phyloP scores from a whole-genome alignment of 1,284 basidiomycete genomes.

The Rhodotorula sp. region DNA sequence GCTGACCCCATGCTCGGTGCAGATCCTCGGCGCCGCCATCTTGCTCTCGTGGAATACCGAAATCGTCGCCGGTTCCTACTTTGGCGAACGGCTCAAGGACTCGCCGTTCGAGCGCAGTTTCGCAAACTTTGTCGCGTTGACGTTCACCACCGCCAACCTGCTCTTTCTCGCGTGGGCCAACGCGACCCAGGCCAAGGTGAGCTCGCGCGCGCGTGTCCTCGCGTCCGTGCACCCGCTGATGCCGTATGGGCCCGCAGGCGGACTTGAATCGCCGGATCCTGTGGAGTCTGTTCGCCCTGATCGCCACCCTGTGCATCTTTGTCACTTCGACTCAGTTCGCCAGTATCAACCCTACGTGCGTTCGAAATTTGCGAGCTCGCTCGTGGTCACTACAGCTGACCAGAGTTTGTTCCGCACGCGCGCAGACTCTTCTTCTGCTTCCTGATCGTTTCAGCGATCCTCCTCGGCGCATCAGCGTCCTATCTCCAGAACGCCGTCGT shows the following conservation, averaged over 20 bases:
- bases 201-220: background rate
- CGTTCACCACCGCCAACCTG: slow-evolving; percentile 42
- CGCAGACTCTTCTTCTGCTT: slow-evolving; percentile 38
- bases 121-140: slow-evolving; percentile 39
- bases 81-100: slow-evolving; percentile 31
- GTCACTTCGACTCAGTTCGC: slow-evolving; percentile 38
- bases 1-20: background rate
- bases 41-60: slow-evolving; percentile 39
- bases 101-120: slow-evolving; percentile 36
- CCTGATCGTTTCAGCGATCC: slow-evolving; percentile 32
- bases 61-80: slow-evolving; percentile 42
- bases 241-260: slow-evolving; percentile 7
- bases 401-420: background rate
- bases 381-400: background rate
- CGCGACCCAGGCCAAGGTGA: slow-evolving; percentile 29
- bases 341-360: slow-evolving; percentile 26
- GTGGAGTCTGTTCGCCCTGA: slow-evolving; percentile 26
- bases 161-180: slow-evolving; percentile 40
- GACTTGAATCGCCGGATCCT: slow-evolving; percentile 30
- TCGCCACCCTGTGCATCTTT: slow-evolving; percentile 28
- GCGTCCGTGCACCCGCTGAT: too few species aligned
- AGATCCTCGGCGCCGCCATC: slow-evolving; percentile 38
- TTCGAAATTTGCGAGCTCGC: background rate
- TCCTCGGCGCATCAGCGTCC: slow-evolving; percentile 35
- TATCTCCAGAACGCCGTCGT: slow-evolving; percentile 43